These are phyloP conservation scores for Microascus cirrosus DNA, from an alignment of 2,329 filamentous ascomycete genomes.

Conservation along the genomic window DNA sequence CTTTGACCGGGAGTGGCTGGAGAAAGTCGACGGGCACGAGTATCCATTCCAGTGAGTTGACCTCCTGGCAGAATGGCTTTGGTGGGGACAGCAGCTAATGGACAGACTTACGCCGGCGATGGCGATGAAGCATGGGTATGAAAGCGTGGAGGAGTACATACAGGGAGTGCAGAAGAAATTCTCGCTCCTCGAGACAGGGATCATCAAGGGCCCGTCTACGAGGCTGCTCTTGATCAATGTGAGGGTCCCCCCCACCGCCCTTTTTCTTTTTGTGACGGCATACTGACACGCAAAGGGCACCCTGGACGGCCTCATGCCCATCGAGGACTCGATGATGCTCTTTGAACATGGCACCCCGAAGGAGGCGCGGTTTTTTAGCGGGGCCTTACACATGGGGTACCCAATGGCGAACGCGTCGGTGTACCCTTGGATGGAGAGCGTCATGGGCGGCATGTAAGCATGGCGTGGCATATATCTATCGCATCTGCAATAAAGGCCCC, in stretches of 20 bases:
- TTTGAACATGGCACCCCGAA: conserved; percentile 55
- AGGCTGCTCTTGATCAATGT: conserved; percentile 51
- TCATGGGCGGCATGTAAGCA: conserved; percentile 20
- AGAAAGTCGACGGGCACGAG: conserved; percentile 52
- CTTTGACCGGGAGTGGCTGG: conserved; percentile 42
- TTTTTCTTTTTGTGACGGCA: not conserved
- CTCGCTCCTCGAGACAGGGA: conserved; percentile 47
- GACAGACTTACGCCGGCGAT: conserved; percentile 40
- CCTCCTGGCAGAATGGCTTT: not conserved
- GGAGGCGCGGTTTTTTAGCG: conserved; percentile 49
- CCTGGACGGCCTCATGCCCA: conserved; percentile 54
- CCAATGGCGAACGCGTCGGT: conserved; percentile 45
- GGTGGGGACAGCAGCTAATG: not conserved
- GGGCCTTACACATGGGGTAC: conserved; percentile 57
- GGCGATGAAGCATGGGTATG: conserved; percentile 52
- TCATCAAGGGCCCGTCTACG: conserved; percentile 43
- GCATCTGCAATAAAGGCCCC: too few species aligned
- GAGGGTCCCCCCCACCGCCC: conserved; percentile 11
- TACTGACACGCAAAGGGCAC: conserved; percentile 33
- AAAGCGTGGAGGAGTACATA: conserved; percentile 41
- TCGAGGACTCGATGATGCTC: conserved; percentile 55
- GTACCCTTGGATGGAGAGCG: conserved; percentile 51
- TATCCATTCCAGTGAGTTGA: conserved; percentile 46
- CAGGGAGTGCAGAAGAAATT: conserved; percentile 47
- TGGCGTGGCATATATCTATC: too few species aligned